Conservation (phyloP, 1,139 yeast species). For the Scheffersomyces lignicola region DNA sequence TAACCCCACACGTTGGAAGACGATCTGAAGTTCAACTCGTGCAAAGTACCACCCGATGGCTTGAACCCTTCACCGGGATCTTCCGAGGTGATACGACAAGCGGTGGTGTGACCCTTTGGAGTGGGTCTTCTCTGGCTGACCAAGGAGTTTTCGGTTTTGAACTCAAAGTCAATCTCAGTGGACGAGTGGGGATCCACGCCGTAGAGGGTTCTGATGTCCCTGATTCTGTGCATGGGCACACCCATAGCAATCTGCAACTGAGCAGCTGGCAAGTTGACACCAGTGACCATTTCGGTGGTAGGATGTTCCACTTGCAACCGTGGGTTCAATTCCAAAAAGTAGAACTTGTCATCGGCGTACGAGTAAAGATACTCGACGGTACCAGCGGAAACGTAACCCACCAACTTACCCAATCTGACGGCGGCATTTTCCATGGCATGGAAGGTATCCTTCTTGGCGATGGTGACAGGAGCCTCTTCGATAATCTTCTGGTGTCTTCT, state of each 20-base stretch:
- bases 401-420: constrained; percentile 91
- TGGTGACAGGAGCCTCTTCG: constrained; percentile 95
- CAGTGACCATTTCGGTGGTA: constrained; percentile 98
- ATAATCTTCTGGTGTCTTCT: constrained; percentile 96
- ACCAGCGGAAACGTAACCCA: constrained; percentile 98
- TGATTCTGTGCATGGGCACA: constrained; percentile 91
- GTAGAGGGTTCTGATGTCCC: constrained; percentile 87
- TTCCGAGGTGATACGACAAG: constrained; percentile 97
- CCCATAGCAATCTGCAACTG: constrained; percentile 99
- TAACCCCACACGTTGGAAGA: constrained; percentile 99
- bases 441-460: constrained; percentile 86
- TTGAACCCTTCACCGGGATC: constrained; percentile 99
- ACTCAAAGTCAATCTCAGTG: constrained; percentile 88
- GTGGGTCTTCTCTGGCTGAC: constrained; percentile 85
- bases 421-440: constrained; percentile 94
- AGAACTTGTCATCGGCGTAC: constrained; percentile 89
- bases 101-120: constrained; percentile 98
- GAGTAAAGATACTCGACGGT: constrained; percentile 96
- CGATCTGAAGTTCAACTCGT: constrained; percentile 93
- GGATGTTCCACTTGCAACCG: constrained; percentile 99
- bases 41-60: constrained; percentile 96
- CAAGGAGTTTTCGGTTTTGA: constrained; percentile 68
- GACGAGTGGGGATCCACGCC: constrained; percentile 95
- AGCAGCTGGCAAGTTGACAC: constrained; percentile 96
- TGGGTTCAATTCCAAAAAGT: constrained; percentile 94